Evolutionary conservation across 345 rosid genomes (phyloP), one percentile per base, ranked within the genome.

Genomic region (Turnera subulata): DNA sequence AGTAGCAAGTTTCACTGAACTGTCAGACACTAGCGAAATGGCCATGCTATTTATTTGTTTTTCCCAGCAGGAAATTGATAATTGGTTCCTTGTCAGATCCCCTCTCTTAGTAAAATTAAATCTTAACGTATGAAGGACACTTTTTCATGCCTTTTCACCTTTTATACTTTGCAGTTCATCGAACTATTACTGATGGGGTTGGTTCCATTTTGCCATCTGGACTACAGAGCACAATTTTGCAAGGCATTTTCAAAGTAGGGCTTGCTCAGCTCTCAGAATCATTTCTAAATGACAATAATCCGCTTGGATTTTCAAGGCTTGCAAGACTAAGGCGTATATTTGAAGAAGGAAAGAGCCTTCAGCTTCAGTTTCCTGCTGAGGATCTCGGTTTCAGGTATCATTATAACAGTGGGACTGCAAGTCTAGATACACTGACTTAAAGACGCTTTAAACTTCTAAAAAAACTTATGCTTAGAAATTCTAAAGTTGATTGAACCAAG

Each of bases 361-460:
- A 85, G 62, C 84, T 89, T 53, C 97, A 93, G 67, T 89, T 93
- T 75, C 99, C 96, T 72, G 97, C 99, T 17, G 99, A 93, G 78
- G 99, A 93, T 82, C 97, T 93, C 64, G 97, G 97, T 61, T 89
- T 93, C 81, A 84, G 97, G 99, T 91, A 77, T 66, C 53, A 24
- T 8, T 11, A 12, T 44, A 13, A 29, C n/a, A n/a, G n/a, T n/a
- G n/a, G n/a, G n/a, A n/a, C n/a, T n/a, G n/a, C n/a, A n/a, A n/a
- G n/a, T n/a, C n/a, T n/a, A n/a, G n/a, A n/a, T n/a, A n/a, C n/a
- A n/a, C n/a, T 51, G 62, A 40, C 15, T n/a, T 61, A 29, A 4
- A 29, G 35, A 4, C 35, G 8, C 35, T 8, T 29, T 29, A 29
- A 8, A n/a, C n/a, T n/a, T n/a, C n/a, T n/a, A n/a, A n/a, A n/a